These are phyloP conservation scores for Amniculicola lignicola DNA, from an alignment of 495 filamentous ascomycete species.

Conservation along the genomic window DNA sequence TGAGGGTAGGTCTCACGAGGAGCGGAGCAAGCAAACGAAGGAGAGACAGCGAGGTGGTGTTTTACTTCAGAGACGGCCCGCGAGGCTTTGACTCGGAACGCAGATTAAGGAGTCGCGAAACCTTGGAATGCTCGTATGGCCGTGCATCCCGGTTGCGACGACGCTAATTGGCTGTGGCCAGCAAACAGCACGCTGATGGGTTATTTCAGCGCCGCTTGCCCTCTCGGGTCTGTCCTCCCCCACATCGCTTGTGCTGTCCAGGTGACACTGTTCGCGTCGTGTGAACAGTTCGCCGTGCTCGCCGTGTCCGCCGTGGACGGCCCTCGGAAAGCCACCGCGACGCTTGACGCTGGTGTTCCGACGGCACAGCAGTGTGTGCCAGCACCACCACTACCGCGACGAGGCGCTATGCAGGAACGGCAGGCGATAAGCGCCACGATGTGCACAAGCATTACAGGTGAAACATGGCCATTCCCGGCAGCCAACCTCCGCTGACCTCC, in stretches of 20 bases:
- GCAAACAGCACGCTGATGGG: conserved; percentile 2
- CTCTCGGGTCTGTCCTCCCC: background rate
- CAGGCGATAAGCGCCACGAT: conserved; percentile 10
- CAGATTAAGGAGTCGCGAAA: conserved; percentile 31
- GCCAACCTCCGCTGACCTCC: background rate
- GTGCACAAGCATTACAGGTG: conserved; percentile 15
- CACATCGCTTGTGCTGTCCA: background rate
- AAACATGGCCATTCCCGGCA: conserved; percentile 6
- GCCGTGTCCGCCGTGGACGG: no score
- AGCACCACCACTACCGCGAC: no score
- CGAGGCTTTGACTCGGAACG: background rate
- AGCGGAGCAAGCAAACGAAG: conserved; percentile 6
- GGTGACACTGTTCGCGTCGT: no score
- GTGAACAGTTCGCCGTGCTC: no score
- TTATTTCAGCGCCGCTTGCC: background rate
- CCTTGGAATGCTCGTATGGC: conserved; percentile 2
- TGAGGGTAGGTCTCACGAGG: conserved; percentile 28
- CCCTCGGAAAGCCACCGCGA: no score
- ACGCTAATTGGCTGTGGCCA: conserved; percentile 4
- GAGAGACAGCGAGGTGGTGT: conserved; percentile 8
- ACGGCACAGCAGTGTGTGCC: background rate
- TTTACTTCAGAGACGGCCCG: conserved; percentile 5
- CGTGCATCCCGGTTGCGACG: background rate
- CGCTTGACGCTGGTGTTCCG: background rate
- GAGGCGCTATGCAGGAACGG: conserved; percentile 11